Conservation (phyloP, 805 yeast species). For the Hyphopichia homilentoma region DNA sequence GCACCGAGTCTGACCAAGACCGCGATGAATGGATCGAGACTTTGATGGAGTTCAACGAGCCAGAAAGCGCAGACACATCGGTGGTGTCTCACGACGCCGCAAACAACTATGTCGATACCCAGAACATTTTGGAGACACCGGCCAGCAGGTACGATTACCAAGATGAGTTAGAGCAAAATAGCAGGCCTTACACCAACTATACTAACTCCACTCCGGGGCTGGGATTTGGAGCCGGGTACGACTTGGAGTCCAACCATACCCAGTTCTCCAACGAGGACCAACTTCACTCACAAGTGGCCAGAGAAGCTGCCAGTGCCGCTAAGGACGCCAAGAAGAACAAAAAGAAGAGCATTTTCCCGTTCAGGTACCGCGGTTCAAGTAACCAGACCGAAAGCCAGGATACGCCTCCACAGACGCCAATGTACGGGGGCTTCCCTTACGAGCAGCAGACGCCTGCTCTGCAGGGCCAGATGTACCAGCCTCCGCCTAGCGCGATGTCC, state of each 20-base stretch:
- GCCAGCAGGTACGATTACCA: constrained; percentile 9
- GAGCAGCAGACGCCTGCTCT: neutral
- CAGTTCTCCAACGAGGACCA: constrained; percentile 1
- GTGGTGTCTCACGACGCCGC: constrained; percentile 2
- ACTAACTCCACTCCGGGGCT: neutral
- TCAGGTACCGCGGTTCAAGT: constrained; percentile 30
- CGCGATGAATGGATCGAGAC: constrained; percentile 67
- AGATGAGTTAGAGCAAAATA: constrained; percentile 9
- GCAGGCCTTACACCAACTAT: neutral
- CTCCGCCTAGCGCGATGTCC: constrained; percentile 3
- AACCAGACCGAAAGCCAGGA: neutral
- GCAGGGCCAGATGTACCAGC: no score
- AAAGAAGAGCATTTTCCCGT: constrained; percentile 61
- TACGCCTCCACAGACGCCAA: constrained; percentile 1
- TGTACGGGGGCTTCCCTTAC: no score
- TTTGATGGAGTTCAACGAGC: constrained; percentile 31
- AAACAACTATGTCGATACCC: neutral
- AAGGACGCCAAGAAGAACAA: constrained; percentile 44
- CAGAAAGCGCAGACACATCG: constrained; percentile 1
- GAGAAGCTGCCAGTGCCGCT: no score
- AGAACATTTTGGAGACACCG: constrained; percentile 3
- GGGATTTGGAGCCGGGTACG: neutral
- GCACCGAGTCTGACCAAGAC: constrained; percentile 77
- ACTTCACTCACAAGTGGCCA: neutral
- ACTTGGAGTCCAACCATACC: neutral